Base-by-base conservation (phyloP, 208 protist species). In the Crithidia expoeki region DNA sequence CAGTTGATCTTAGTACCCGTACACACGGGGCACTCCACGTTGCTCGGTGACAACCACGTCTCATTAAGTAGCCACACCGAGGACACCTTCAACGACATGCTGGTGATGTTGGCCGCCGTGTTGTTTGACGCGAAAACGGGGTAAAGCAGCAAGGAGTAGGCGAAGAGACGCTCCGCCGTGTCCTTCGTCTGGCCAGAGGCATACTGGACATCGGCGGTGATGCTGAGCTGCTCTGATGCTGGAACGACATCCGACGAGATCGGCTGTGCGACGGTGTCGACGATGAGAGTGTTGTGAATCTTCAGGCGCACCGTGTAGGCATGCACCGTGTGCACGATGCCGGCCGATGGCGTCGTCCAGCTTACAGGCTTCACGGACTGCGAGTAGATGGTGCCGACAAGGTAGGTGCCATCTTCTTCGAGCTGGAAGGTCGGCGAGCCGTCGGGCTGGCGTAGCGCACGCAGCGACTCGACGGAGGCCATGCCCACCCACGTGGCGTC, bases 401-500 rank as follows among this genome's bases (percentile, higher is more conserved):
- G 70, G 34, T 84, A 64, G 33, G 58, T 85, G 19, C 66, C 84
- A 50, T 83, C 70, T 10, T 34, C 56, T 36, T 81, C 64, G 16
- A 87, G 51, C 27, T n/a, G 74, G 73, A 94, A 96, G 23, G 89
- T 81, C 17, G 88, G 57, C 17, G 76, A 78, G 55, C 80, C 80
- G 38, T 88, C 76, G 19, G 83, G 82, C 71, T 86, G 76, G 19
- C 80, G 83, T 63, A 96, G 67, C 34, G 76, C 74, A n/a, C 85
- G 83, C 67, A 96, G 73, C 21, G 76, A 75, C 62, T 85, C 73
- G 34, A 94, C 79, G n/a, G 84, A 85, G 27, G 86, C 86, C 50
- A 57, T 74, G 32, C 91, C 91, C 3, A 93, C 86, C 88, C 89
- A 96, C 27, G 89, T 94, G 2, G 86, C 88, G 68, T 92, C 89